Percentiles rank a stretch among this genome's conserved stretches.
These are phyloP conservation scores for Scenedesmus sp. DNA, from an alignment of 163 green algal species.

Conservation along the genomic window DNA sequence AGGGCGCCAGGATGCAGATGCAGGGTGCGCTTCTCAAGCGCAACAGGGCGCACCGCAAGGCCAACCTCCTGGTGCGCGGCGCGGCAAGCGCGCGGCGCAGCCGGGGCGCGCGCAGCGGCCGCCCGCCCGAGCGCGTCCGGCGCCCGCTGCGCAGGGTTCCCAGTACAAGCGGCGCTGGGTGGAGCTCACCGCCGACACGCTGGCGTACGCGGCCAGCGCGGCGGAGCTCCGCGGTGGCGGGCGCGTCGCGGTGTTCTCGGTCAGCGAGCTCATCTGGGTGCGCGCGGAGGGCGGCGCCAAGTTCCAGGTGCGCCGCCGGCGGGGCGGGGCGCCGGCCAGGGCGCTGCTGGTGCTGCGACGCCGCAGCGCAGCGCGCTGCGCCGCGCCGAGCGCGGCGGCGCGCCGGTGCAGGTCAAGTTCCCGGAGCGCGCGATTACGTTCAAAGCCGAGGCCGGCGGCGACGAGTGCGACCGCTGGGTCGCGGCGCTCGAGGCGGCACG, in stretches of 20 bases:
- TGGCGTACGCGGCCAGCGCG: slow-evolving; percentile 21
- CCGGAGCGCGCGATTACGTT: slow-evolving; percentile 34
- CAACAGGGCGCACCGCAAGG: slow-evolving; percentile 33
- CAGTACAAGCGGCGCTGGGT: slow-evolving; percentile 46
- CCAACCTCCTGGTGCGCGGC: slow-evolving; percentile 32
- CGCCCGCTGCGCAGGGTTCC: background rate
- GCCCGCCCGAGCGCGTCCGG: too few relatives aligned
- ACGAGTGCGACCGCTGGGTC: slow-evolving; percentile 35
- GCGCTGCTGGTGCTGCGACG: too few relatives aligned
- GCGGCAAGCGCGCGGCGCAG: too few relatives aligned
- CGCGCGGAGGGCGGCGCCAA: slow-evolving; percentile 12
- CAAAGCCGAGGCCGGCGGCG: slow-evolving; percentile 22
- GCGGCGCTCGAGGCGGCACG: slow-evolving; percentile 21
- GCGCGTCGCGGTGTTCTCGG: slow-evolving; percentile 4
- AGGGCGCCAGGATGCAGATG: slow-evolving; percentile 6
- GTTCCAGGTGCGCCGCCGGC: slow-evolving; percentile 9
- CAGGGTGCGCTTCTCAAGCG: slow-evolving; percentile 28
- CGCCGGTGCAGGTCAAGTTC: slow-evolving; percentile 39
- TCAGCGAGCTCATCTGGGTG: slow-evolving; percentile 21
- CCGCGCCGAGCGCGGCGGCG: too few relatives aligned
- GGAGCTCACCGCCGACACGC: slow-evolving; percentile 33
- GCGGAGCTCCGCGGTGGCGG: slow-evolving; percentile 25
- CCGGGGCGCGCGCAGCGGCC: too few relatives aligned
- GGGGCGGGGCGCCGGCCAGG: too few relatives aligned
- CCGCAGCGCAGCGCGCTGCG: too few relatives aligned